These are phyloP conservation scores for Monosporascus sp. DNA, from an alignment of 2,329 filamentous ascomycete species.

Conservation along the genomic window DNA sequence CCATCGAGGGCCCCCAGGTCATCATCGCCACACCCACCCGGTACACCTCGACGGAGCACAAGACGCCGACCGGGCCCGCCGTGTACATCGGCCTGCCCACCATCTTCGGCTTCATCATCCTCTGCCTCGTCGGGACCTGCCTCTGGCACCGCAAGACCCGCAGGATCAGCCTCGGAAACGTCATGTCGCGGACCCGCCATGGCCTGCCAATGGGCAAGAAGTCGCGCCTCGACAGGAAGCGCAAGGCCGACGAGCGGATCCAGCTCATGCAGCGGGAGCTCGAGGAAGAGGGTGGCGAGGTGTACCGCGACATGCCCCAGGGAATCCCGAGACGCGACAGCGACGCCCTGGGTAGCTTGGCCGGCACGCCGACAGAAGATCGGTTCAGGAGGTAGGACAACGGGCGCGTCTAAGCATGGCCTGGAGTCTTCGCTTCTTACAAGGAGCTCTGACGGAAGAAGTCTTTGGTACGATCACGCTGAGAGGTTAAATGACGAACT, in stretches of 20 bases:
- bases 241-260: slow-evolving; percentile 33
- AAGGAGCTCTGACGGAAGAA: not conserved
- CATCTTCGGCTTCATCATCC: slow-evolving; percentile 40
- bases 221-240: slow-evolving; percentile 30
- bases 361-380: slow-evolving; percentile 40
- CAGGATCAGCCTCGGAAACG: slow-evolving; percentile 43
- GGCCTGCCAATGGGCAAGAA: slow-evolving; percentile 39
- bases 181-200: slow-evolving; percentile 42
- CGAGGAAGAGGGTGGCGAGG: slow-evolving; percentile 21
- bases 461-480: not conserved
- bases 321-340: slow-evolving; percentile 34
- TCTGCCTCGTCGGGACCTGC: slow-evolving; percentile 50
- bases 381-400: slow-evolving; percentile 39
- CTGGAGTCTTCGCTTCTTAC: not conserved
- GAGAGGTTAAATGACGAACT: not conserved
- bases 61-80: slow-evolving; percentile 32
- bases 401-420: slow-evolving; percentile 26
- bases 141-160: slow-evolving; percentile 51
- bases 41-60: slow-evolving; percentile 23
- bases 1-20: slow-evolving; percentile 36
- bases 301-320: slow-evolving; percentile 33
- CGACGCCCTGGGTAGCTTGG: slow-evolving; percentile 44
- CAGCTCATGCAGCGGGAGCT: slow-evolving; percentile 37
- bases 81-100: slow-evolving; percentile 50
- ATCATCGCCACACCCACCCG: slow-evolving; percentile 33